These are phyloP conservation scores for Populus davidiana DNA, from an alignment of 345 rosid species.

Conservation along the genomic window DNA sequence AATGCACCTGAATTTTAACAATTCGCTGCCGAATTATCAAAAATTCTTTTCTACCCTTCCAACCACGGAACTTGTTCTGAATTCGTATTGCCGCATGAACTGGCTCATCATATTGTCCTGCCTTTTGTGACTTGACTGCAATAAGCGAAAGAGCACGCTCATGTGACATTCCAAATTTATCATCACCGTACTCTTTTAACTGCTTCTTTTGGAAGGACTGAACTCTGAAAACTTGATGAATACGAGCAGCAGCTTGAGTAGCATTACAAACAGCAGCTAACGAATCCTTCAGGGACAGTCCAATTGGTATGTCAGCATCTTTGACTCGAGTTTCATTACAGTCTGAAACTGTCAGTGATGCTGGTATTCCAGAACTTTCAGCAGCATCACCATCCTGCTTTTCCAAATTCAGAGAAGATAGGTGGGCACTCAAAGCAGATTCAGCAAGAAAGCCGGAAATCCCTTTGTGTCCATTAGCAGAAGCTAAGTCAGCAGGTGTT, in stretches of 20 bases:
- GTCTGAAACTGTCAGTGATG: conserved; percentile 38
- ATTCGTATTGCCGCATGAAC: conserved; percentile 70
- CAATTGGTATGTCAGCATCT: conserved; percentile 33
- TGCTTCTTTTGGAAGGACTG: conserved; percentile 88
- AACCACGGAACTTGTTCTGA: conserved; percentile 86
- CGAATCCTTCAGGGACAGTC: conserved; percentile 61
- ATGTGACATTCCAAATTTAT: conserved; percentile 51
- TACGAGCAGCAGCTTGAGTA: conserved; percentile 82
- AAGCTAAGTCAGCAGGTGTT: conserved; percentile 86
- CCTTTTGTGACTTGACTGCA: conserved; percentile 52
- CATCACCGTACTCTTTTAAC: conserved; percentile 56
- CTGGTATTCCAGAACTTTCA: conserved; percentile 27
- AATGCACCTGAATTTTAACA: conserved; percentile 78
- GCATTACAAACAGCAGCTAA: conserved; percentile 87
- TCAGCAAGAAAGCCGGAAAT: conserved; percentile 94
- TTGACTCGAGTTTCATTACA: conserved; percentile 29
- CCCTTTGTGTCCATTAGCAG: conserved; percentile 84
- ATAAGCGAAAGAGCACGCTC: conserved; percentile 72
- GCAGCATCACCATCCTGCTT: conserved; percentile 28
- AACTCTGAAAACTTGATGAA: conserved; percentile 81
- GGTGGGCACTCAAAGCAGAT: conserved; percentile 55
- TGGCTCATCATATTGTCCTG: conserved; percentile 53
- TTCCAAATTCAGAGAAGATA: conserved; percentile 54
- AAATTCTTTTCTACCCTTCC: conserved; percentile 84
- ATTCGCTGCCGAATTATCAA: conserved; percentile 66